phyloP scores from a whole-genome alignment of 1,284 basidiomycete genomes.

The Ceratobasidium theobromae region DNA sequence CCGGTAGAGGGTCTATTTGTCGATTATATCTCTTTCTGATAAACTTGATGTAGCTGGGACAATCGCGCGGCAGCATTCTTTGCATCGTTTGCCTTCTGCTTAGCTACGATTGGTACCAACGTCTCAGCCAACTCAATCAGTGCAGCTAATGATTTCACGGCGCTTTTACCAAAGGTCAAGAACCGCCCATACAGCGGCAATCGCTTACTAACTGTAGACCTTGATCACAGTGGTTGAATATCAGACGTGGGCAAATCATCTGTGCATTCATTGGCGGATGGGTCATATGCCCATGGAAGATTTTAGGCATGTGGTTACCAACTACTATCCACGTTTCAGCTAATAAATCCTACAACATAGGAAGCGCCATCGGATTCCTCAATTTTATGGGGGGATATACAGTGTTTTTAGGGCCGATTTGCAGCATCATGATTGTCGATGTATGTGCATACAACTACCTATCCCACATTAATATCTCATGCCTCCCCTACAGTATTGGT shows the following conservation, averaged over 20 bases:
- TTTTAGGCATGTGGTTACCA: conserved; percentile 44
- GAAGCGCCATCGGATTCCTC: conserved; percentile 30
- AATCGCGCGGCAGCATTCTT: conserved; percentile 80
- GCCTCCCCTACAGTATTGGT: conserved; percentile 32
- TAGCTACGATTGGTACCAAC: conserved; percentile 72
- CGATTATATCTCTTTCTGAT: neutral
- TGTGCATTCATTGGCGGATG: conserved; percentile 72
- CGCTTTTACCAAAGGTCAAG: conserved; percentile 56
- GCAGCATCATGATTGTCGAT: conserved; percentile 40
- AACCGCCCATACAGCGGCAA: no score
- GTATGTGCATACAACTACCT: conserved; percentile 6
- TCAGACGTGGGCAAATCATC: conserved; percentile 70
- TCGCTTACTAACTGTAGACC: no score
- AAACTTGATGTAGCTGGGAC: conserved; percentile 61
- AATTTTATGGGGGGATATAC: conserved; percentile 41
- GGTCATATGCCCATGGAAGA: conserved; percentile 61
- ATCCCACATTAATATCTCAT: neutral
- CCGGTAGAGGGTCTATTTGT: conserved; percentile 8
- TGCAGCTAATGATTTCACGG: conserved; percentile 77
- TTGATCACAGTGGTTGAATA: conserved; percentile 74
- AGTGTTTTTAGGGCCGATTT: conserved; percentile 41
- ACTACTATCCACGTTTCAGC: neutral
- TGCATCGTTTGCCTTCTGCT: conserved; percentile 63
- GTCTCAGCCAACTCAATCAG: conserved; percentile 66
- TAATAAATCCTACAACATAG: neutral